Conservation (phyloP, 495 filamentous ascomycete genomes). For the Hamigera avellanea region DNA sequence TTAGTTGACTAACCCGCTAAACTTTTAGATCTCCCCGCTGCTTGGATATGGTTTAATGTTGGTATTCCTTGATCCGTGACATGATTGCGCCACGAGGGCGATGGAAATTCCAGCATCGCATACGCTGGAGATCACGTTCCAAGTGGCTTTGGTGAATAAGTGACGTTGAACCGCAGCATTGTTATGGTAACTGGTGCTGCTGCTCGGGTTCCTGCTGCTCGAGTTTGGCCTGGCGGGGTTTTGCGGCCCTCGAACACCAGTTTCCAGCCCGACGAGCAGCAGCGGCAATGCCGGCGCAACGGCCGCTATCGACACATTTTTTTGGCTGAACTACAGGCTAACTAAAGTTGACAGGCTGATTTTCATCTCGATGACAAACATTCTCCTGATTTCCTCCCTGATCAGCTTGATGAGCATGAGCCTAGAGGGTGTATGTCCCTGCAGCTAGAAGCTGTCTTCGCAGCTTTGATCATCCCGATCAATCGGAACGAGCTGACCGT, state of each 20-base stretch:
- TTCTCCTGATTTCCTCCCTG: constrained; percentile 80
- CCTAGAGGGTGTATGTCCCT: constrained; percentile 66
- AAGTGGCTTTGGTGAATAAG: too few relatives aligned
- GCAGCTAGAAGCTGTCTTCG: constrained; percentile 1
- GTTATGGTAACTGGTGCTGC: too few relatives aligned
- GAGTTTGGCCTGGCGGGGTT: not conserved
- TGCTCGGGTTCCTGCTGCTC: too few relatives aligned
- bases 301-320: not conserved
- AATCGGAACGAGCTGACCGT: not conserved
- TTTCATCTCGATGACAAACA: constrained; percentile 80
- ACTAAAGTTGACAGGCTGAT: constrained; percentile 37
- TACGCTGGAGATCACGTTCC: constrained; percentile 26
- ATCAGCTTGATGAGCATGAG: constrained; percentile 88
- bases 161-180: too few relatives aligned
- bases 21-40: constrained; percentile 35
- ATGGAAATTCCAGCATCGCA: constrained; percentile 11
- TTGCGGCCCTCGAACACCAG: too few relatives aligned
- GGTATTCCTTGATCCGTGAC: constrained; percentile 9
- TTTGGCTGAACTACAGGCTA: constrained; percentile 5
- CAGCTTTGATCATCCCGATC: not conserved
- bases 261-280: too few relatives aligned
- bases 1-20: constrained; percentile 29
- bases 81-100: constrained; percentile 17
- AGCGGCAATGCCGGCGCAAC: too few relatives aligned
- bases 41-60: constrained; percentile 36